Conservation (phyloP, 257 asterid genomes). For the Cynanchum wilfordii region DNA sequence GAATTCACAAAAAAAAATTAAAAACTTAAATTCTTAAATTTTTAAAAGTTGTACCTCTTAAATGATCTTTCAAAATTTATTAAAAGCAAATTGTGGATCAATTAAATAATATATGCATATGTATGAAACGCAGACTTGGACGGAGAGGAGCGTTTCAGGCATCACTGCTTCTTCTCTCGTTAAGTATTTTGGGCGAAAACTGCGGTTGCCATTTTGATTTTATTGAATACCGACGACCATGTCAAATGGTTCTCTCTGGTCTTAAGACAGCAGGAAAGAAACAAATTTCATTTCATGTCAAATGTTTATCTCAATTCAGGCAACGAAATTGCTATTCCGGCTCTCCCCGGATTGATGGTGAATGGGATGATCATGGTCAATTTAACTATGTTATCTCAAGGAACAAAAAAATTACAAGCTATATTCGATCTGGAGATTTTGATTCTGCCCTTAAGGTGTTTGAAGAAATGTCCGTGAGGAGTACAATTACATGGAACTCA, state of each 20-base stretch:
- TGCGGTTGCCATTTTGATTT: background rate
- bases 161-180: too few species aligned
- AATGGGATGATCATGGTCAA: slow-evolving; percentile 16
- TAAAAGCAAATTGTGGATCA: too few species aligned
- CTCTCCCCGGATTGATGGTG: slow-evolving; percentile 13
- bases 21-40: too few species aligned
- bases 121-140: too few species aligned
- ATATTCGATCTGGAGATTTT: slow-evolving; percentile 49
- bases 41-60: too few species aligned
- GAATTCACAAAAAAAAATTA: too few species aligned
- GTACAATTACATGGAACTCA: slow-evolving; percentile 69
- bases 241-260: slow-evolving; percentile 27
- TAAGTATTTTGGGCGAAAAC: background rate
- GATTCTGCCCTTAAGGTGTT: slow-evolving; percentile 58
- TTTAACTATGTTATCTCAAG: slow-evolving; percentile 20
- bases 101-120: too few species aligned
- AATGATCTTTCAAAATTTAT: too few species aligned
- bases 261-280: slow-evolving; percentile 11
- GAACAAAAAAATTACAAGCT: slow-evolving; percentile 55
- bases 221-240: background rate
- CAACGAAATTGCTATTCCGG: slow-evolving; percentile 16
- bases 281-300: background rate
- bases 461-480: slow-evolving; percentile 36
- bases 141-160: too few species aligned
- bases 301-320: slow-evolving; percentile 7